A percentile compares a stretch with the other conserved stretches of the same genome.
phyloP scores from a whole-genome alignment of 805 yeast species.

The Komagataella kurtzmanii region DNA sequence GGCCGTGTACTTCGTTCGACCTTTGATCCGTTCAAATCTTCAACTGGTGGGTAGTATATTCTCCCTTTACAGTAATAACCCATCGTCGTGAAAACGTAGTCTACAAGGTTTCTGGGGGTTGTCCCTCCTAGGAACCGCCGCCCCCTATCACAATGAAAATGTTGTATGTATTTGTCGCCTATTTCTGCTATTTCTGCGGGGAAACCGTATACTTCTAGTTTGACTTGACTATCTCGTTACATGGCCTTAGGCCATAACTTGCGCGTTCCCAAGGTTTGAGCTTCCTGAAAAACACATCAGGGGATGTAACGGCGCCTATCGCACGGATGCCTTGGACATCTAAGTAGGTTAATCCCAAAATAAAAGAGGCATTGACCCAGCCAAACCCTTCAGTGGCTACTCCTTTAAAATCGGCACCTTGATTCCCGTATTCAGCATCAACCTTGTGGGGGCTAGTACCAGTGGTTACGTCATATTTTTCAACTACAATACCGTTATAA shows the following conservation, averaged over 20 bases:
- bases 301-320: slow-evolving; percentile 68
- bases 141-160: not conserved
- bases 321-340: slow-evolving; percentile 60
- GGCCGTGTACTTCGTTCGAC: not conserved
- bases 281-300: slow-evolving; percentile 42
- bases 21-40: not conserved
- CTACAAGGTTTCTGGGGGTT: not conserved
- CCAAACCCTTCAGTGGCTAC: slow-evolving; percentile 96
- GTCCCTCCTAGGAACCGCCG: not conserved
- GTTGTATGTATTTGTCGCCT: not conserved
- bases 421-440: slow-evolving; percentile 94
- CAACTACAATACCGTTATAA: slow-evolving; percentile 89
- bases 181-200: not conserved
- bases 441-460: slow-evolving; percentile 81
- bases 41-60: not conserved
- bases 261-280: slow-evolving; percentile 28
- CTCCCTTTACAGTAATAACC: not conserved
- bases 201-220: not conserved
- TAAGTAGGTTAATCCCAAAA: slow-evolving; percentile 57
- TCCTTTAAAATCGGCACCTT: slow-evolving; percentile 85
- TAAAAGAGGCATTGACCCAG: slow-evolving; percentile 88
- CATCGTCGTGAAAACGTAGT: not conserved
- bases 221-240: not conserved
- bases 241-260: slow-evolving; percentile 28
- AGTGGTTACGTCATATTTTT: slow-evolving; percentile 82